These are phyloP conservation scores for Nitzschia inconspicua DNA, from an alignment of 108 stramenopile species.

Conservation along the genomic window DNA sequence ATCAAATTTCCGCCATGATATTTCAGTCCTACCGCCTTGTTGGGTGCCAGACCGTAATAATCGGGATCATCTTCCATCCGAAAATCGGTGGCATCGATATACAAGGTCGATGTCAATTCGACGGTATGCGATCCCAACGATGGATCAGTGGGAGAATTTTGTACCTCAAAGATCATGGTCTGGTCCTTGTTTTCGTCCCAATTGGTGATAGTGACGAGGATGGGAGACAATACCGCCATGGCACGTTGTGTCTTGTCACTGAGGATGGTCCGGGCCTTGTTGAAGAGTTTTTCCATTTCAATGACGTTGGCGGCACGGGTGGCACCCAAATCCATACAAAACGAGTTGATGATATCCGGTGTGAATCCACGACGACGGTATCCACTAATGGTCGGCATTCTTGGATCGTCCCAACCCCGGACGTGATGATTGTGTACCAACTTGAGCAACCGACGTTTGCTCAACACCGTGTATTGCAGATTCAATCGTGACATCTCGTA, in stretches of 20 bases:
- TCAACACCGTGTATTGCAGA: slow-evolving; percentile 91
- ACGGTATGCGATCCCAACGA: slow-evolving; percentile 78
- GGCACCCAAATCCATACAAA: slow-evolving; percentile 96
- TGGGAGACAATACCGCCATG: slow-evolving; percentile 91
- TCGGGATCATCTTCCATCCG: slow-evolving; percentile 69
- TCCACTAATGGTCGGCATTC: slow-evolving; percentile 97
- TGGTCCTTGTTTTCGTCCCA: slow-evolving; percentile 52
- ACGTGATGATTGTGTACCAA: slow-evolving; percentile 78
- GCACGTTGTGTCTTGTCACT: slow-evolving; percentile 71
- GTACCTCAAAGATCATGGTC: slow-evolving; percentile 59
- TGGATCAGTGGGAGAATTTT: slow-evolving; percentile 85
- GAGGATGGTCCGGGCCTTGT: slow-evolving; percentile 59
- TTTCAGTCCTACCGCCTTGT: slow-evolving; percentile 92
- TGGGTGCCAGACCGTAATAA: slow-evolving; percentile 93
- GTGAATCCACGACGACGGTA: slow-evolving; percentile 95
- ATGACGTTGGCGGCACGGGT: slow-evolving; percentile 91
- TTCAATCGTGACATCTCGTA: slow-evolving; percentile 93
- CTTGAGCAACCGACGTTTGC: slow-evolving; percentile 94
- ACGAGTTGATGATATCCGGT: slow-evolving; percentile 87
- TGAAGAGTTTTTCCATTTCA: slow-evolving; percentile 80
- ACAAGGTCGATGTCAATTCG: slow-evolving; percentile 75
- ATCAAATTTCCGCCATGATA: slow-evolving; percentile 82
- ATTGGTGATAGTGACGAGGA: slow-evolving; percentile 79
- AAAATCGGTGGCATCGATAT: slow-evolving; percentile 91
- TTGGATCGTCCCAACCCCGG: slow-evolving; percentile 97